Evolutionary conservation across 2,329 filamentous ascomycete genomes (phyloP).

Genomic region (Arthroderma uncinatum): DNA sequence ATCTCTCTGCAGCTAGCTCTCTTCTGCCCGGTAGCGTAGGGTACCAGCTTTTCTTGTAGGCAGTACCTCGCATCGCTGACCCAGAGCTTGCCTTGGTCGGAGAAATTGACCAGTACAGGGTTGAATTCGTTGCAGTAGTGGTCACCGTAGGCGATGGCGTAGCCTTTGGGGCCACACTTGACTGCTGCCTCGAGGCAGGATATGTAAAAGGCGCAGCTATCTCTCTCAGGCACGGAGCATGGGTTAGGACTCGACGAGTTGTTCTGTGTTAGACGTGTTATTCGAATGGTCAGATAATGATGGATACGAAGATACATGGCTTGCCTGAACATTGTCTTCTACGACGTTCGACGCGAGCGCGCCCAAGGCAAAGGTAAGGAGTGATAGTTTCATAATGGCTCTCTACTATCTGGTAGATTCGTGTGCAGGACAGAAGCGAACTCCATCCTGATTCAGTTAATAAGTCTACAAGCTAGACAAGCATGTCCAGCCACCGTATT

Average conservation of each 20-base stretch:
- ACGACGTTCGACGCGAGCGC: background rate
- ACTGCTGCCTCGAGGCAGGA: slow-evolving; percentile 17
- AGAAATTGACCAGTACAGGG: slow-evolving; percentile 12
- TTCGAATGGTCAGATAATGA: too few species aligned
- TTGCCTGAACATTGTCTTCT: background rate
- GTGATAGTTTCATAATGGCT: background rate
- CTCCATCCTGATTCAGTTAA: too few species aligned
- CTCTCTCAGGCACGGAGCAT: slow-evolving; percentile 16
- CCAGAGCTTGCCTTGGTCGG: slow-evolving; percentile 18
- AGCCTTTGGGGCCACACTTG: slow-evolving; percentile 19
- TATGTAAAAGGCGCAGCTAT: slow-evolving; percentile 22
- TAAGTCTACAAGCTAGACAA: too few species aligned
- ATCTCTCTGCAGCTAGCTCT: slow-evolving; percentile 14
- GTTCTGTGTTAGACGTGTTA: too few species aligned
- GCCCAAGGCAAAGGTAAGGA: background rate
- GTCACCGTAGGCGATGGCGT: slow-evolving; percentile 24
- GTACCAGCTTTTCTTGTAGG: slow-evolving; percentile 20
- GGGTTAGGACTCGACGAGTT: background rate
- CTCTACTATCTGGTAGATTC: too few species aligned
- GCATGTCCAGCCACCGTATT: too few species aligned
- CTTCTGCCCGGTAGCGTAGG: slow-evolving; percentile 14
- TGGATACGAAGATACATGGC: too few species aligned
- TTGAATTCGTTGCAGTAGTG: slow-evolving; percentile 22
- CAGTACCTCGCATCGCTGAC: slow-evolving; percentile 21
- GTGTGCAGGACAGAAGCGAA: too few species aligned